A percentile compares a stretch with the other conserved stretches of the same genome.
Evolutionary conservation across 208 protist genomes (phyloP).

Genomic region (Phytomonas sp.): DNA sequence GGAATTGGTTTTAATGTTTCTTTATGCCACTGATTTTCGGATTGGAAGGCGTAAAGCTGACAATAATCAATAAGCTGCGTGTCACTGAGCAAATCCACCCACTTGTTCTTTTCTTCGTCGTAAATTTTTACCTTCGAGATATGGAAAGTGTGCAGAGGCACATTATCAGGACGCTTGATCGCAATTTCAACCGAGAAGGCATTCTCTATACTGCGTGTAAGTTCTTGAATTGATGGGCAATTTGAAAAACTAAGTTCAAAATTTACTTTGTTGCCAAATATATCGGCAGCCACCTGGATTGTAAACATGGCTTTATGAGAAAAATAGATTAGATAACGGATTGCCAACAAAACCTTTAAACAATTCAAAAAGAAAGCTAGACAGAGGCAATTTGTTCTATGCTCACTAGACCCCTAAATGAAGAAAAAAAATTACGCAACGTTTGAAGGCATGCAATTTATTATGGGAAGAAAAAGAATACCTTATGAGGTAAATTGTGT

Average conservation of each 20-base stretch:
- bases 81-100: slow-evolving; percentile 77
- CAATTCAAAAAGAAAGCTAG: slow-evolving; percentile 1
- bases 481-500: slow-evolving; percentile 6
- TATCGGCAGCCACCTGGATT: slow-evolving; percentile 80
- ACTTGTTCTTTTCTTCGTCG: slow-evolving; percentile 83
- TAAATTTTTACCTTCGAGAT: slow-evolving; percentile 83
- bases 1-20: slow-evolving; percentile 86
- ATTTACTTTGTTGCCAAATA: slow-evolving; percentile 88
- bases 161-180: slow-evolving; percentile 53
- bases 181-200: slow-evolving; percentile 74
- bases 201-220: slow-evolving; percentile 47
- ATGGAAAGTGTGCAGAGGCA: slow-evolving; percentile 77
- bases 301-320: slow-evolving; percentile 53
- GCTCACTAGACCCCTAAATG: slow-evolving; percentile 5
- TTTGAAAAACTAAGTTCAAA: slow-evolving; percentile 81
- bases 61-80: slow-evolving; percentile 73
- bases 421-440: slow-evolving; percentile 5
- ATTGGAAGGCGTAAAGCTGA: slow-evolving; percentile 88
- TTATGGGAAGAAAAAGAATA: slow-evolving; percentile 4
- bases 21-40: slow-evolving; percentile 88
- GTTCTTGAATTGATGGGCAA: slow-evolving; percentile 54
- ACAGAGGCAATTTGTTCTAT: not conserved
- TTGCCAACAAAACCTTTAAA: slow-evolving; percentile 7
- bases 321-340: not conserved
- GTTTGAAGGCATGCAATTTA: not conserved